Evolutionary conservation across 1,284 basidiomycete species (phyloP).

Genomic region (Fomes fomentarius): DNA sequence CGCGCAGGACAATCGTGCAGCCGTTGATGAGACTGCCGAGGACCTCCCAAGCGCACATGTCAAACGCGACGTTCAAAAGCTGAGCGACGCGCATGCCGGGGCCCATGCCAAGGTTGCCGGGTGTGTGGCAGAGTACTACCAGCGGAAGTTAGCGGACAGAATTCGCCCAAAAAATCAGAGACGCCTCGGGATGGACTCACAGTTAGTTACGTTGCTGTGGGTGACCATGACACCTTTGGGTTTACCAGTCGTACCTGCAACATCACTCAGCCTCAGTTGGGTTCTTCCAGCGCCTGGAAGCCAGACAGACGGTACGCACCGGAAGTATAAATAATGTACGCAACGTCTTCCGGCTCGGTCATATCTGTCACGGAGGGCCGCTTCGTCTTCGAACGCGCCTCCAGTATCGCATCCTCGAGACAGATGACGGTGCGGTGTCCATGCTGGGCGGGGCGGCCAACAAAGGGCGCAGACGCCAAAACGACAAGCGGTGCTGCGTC

Average conservation of each 20-base stretch:
- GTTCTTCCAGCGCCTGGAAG: not conserved
- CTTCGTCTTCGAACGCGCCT: slow-evolving; percentile 15
- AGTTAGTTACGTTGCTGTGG: slow-evolving; percentile 55
- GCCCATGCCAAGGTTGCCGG: slow-evolving; percentile 53
- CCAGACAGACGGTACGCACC: slow-evolving; percentile 35
- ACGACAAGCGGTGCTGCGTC: slow-evolving; percentile 42
- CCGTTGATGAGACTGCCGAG: slow-evolving; percentile 54
- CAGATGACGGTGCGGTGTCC: not conserved
- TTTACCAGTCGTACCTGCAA: slow-evolving; percentile 44
- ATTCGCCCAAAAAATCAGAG: not conserved
- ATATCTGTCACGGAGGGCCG: not conserved
- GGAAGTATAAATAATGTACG: slow-evolving; percentile 59
- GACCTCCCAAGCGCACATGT: slow-evolving; percentile 63
- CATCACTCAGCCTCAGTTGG: not conserved
- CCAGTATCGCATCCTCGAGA: not conserved
- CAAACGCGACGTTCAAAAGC: slow-evolving; percentile 57
- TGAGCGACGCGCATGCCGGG: slow-evolving; percentile 53
- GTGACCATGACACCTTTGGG: slow-evolving; percentile 57
- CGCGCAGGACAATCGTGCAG: slow-evolving; percentile 51
- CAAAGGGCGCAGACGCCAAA: not conserved
- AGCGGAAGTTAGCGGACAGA: not conserved
- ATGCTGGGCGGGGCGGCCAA: not conserved
- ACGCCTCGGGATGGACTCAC: slow-evolving; percentile 34
- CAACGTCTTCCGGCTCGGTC: slow-evolving; percentile 40
- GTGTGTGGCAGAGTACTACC: slow-evolving; percentile 49